These are phyloP conservation scores for Stachybotrys chlorohalonatus DNA, from an alignment of 2,329 filamentous ascomycete species.

Conservation along the genomic window DNA sequence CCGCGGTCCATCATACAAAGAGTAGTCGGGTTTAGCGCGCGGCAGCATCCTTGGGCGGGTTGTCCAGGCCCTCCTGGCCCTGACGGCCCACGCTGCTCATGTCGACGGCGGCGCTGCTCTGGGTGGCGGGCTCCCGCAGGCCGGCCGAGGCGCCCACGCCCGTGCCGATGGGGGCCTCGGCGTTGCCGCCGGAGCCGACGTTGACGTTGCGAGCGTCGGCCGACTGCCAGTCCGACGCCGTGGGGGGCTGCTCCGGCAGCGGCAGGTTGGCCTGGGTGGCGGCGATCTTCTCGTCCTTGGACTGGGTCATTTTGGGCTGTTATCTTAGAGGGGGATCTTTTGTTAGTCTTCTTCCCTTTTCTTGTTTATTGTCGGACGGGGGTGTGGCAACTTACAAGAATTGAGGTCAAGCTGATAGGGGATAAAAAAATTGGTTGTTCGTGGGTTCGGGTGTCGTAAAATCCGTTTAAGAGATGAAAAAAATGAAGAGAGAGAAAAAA, in stretches of 20 bases:
- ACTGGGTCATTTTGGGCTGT: conserved; percentile 27
- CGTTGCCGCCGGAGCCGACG: conserved; percentile 56
- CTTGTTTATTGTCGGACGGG: no score
- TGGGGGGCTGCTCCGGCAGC: conserved; percentile 68
- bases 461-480: no score
- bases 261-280: conserved; percentile 64
- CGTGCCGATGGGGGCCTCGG: conserved; percentile 43
- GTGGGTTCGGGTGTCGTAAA: no score
- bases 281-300: conserved; percentile 58
- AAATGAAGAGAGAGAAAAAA: no score
- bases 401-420: no score
- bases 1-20: background rate
- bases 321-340: background rate
- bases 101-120: conserved; percentile 40
- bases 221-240: conserved; percentile 71
- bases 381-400: no score
- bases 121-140: conserved; percentile 50
- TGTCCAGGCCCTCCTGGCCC: conserved; percentile 44
- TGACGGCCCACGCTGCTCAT: conserved; percentile 55
- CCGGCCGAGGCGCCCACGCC: conserved; percentile 39
- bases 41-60: background rate
- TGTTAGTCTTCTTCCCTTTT: no score
- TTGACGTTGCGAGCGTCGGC: conserved; percentile 60
- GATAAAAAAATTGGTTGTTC: no score
- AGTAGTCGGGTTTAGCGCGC: background rate